Base-by-base conservation (phyloP, 352 stramenopile genomes). In the Globisporangium perplexum region DNA sequence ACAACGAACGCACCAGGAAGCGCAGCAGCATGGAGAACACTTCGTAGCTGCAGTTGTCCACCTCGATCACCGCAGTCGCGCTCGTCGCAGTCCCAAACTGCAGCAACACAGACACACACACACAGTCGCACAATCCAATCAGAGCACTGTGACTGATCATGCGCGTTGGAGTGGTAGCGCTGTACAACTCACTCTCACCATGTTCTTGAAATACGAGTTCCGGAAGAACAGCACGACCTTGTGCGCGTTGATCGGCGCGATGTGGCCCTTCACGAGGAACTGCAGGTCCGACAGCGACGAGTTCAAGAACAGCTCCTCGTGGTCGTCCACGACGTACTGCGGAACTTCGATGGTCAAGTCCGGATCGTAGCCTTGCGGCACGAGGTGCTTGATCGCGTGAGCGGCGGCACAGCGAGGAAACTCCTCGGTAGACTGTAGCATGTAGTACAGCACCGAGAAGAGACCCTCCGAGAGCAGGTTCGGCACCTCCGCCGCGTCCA, bases 181-280 rank as follows among this genome's bases (percentile, higher is more conserved):
- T 26, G 46, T 50, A 36, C 63, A 67, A 86, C 77, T 88, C 68
- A 90, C 81, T 77, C 74, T 78, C 76, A 95, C 85, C 81, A 93
- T 85, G 65, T 89, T 89, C 74, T 95, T 95, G 77, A 95, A 95
- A 65, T 93, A 95, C 57, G 85, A 87, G 57, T 95, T 95, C 33
- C 84, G 83, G 60, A 95, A 92, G 58, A 92, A 93, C 11, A 95
- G 69, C 24, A 95, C 85, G 22, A 95, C 85, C 53, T 92, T 92
- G 68, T 95, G 83, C 10, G 85, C 85, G 50, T 91, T 92, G 59
- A 95, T 95, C 18, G 78, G 83, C 3, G 79, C 79, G 53, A 93
- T 93, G 58, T 90, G 79, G 5, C 77, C 83, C 52, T 93, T 92
- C 26, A 95, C 85, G 12, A 93, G 68, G 47, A 95, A 95, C 59